Evolutionary conservation across 2,329 filamentous ascomycete genomes (phyloP).

Genomic region (Colletotrichum godetiae): DNA sequence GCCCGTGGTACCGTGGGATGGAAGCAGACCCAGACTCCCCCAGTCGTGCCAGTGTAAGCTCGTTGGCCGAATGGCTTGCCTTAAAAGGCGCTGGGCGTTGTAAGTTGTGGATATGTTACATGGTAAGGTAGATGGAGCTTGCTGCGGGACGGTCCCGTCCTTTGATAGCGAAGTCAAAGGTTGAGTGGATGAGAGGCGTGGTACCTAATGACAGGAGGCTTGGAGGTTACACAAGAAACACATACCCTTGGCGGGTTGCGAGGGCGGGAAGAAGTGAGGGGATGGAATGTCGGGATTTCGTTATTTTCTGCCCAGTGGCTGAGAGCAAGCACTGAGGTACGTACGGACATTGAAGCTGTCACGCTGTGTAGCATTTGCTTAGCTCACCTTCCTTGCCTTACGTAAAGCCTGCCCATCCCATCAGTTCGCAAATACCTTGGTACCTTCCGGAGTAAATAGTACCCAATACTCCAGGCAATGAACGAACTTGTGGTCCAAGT

Average conservation of each 20-base stretch:
- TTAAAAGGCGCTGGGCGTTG: neutral
- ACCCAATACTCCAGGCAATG: neutral
- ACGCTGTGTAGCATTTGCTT: neutral
- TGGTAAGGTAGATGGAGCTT: neutral
- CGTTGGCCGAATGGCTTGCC: slow-evolving; percentile 16
- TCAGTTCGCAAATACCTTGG: neutral
- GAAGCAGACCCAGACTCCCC: neutral
- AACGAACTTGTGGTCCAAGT: neutral
- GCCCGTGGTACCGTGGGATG: neutral
- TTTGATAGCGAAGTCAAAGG: neutral
- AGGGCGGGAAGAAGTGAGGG: neutral
- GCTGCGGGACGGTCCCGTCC: slow-evolving; percentile 5
- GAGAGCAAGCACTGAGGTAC: neutral
- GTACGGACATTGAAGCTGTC: neutral
- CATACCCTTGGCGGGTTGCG: neutral
- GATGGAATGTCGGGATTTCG: neutral
- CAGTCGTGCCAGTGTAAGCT: neutral
- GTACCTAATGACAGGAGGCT: neutral
- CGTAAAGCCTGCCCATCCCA: neutral
- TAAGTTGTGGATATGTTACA: neutral
- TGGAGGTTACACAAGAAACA: neutral
- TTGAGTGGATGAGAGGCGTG: neutral
- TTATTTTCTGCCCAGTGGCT: slow-evolving; percentile 18
- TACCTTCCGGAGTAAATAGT: neutral
- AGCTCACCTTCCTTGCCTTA: neutral